Base-by-base conservation (phyloP, 805 yeast species). In the Lipomyces chichibuensis region DNA sequence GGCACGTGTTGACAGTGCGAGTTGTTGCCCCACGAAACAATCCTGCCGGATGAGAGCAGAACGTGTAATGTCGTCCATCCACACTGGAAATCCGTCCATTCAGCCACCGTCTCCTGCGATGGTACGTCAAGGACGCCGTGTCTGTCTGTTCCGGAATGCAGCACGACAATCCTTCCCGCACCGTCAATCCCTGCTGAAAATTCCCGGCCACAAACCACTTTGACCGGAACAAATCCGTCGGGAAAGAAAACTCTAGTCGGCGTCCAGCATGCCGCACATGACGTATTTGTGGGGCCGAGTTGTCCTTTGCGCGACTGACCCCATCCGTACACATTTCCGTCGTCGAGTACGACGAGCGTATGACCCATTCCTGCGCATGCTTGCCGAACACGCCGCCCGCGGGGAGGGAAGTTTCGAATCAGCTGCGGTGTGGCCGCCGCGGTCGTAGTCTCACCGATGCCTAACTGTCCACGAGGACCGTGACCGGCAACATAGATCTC, bases 1-100 rank as follows among this genome's bases (percentile, higher is more conserved):
- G 79, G 77, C 11, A 80, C 81, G 17, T 83, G 67, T 77, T 94
- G 98, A 2, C 88, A 88, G 74, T 90, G 95, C 17, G 88, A 83
- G 74, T 89, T 86, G 77, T 91, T 92, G 0, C 98, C 98, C 63
- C 80, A 70, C 0, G 95, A 87, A 5, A 67, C 27, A 1, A 87
- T 71, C n/a, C 62, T 23, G 20, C 74, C 73, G 51, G 70, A 66
- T 0, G 65, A 43, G 60, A 66, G 69, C 49, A 81, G 51, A 0
- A 86, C 66, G 76, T 91, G 97, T 0, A 89, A 66, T 0, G 96
- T 88, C 0, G 94, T 84, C 97, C 97, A 92, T 90, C 93, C 91
- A 9, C 87, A 70, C 53, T 80, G 76, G 55, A 85, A 72, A 53
- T 62, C 60, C 13, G 35, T 27, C 62, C 65, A 57, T 25, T 33